Evolutionary conservation across 2,329 filamentous ascomycete species (phyloP).

Genomic region (Paramyrothecium sp.): DNA sequence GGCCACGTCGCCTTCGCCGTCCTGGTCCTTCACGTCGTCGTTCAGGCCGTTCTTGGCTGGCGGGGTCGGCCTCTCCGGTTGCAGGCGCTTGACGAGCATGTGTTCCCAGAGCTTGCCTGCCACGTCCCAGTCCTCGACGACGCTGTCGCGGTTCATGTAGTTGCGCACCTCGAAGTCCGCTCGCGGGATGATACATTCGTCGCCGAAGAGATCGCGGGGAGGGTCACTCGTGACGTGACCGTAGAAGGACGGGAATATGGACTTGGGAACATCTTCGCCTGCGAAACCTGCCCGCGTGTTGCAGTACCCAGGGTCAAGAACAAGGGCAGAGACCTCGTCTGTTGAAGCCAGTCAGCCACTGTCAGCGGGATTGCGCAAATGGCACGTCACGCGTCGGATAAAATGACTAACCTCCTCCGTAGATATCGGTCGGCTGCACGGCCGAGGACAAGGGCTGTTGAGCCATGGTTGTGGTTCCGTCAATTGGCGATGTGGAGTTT

Average conservation of each 20-base stretch:
- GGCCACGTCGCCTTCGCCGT: conserved; percentile 59
- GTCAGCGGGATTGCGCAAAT: conserved; percentile 1
- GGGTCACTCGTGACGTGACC: conserved; percentile 52
- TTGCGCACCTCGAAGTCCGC: conserved; percentile 81
- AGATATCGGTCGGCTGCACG: conserved; percentile 60
- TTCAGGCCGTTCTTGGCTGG: conserved; percentile 78
- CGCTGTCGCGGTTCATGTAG: conserved; percentile 84
- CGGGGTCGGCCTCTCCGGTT: conserved; percentile 68
- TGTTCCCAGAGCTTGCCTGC: conserved; percentile 91
- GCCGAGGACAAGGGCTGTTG: conserved; percentile 55
- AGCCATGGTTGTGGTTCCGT: conserved; percentile 41
- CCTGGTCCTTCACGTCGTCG: conserved; percentile 59
- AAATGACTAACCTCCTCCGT: conserved; percentile 54
- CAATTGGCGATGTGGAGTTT: not conserved
- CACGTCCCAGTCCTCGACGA: conserved; percentile 95
- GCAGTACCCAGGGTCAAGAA: conserved; percentile 92
- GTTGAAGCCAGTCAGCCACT: conserved; percentile 6
- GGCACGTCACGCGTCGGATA: not conserved
- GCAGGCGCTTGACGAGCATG: conserved; percentile 83
- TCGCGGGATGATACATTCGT: conserved; percentile 81
- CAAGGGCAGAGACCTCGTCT: conserved; percentile 97
- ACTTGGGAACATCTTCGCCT: conserved; percentile 95
- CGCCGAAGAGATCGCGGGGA: conserved; percentile 73
- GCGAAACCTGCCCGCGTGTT: conserved; percentile 93
- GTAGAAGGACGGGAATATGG: conserved; percentile 88